These are phyloP conservation scores for Gamarada debralockiae DNA, from an alignment of 495 filamentous ascomycete genomes.

Conservation along the genomic window DNA sequence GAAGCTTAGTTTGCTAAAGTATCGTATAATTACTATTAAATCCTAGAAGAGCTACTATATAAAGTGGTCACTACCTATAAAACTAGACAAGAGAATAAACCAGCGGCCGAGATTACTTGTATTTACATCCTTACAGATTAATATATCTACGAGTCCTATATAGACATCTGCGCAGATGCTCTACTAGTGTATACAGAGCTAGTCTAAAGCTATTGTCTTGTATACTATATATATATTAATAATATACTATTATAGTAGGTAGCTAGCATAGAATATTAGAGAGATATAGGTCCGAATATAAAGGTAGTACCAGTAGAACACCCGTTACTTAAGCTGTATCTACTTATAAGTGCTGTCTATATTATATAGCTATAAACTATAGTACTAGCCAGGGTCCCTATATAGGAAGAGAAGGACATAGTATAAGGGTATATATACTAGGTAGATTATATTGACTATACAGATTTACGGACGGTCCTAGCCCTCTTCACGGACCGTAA, in stretches of 20 bases:
- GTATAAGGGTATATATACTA: slow-evolving; percentile 19
- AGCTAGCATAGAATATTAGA: slow-evolving; percentile 12
- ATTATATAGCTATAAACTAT: slow-evolving; percentile 7
- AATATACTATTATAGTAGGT: slow-evolving; percentile 16
- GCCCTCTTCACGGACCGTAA: background rate
- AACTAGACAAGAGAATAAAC: no score
- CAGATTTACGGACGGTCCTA: background rate
- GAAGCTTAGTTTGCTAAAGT: no score
- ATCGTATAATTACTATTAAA: no score
- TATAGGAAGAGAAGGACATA: slow-evolving; percentile 21
- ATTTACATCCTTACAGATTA: no score
- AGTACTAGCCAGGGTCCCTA: slow-evolving; percentile 9
- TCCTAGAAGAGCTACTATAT: no score
- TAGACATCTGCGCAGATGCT: no score
- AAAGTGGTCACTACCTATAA: no score
- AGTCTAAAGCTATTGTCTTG: slow-evolving; percentile 4
- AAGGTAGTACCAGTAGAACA: slow-evolving; percentile 15
- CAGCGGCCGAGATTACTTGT: no score
- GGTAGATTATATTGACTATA: slow-evolving; percentile 6
- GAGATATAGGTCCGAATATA: background rate
- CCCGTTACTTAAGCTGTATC: slow-evolving; percentile 8
- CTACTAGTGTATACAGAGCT: slow-evolving; percentile 9
- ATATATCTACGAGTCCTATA: no score
- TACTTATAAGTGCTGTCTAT: background rate
- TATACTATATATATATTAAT: slow-evolving; percentile 13